Evolutionary conservation across 805 yeast species (phyloP).

Genomic region (Spathaspora arborariae): DNA sequence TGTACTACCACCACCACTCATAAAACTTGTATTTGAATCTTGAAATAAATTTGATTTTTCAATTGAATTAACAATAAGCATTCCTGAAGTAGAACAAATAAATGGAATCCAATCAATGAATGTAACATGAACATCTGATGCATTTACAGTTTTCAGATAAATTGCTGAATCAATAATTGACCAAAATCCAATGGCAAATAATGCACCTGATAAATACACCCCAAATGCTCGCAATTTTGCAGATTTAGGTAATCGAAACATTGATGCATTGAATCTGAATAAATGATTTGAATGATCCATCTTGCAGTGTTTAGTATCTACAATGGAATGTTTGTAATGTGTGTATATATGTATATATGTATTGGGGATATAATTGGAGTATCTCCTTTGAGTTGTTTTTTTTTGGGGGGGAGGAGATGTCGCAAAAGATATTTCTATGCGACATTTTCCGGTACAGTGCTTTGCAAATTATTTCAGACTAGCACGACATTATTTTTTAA

Average conservation of each 20-base stretch:
- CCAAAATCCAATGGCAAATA: slow-evolving; percentile 89
- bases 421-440: too few species aligned
- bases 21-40: slow-evolving; percentile 33
- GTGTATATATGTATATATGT: too few species aligned
- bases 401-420: too few species aligned
- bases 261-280: slow-evolving; percentile 55
- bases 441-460: too few species aligned
- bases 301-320: not conserved
- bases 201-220: slow-evolving; percentile 71
- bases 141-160: slow-evolving; percentile 80
- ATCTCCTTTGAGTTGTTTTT: too few species aligned
- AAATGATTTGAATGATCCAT: slow-evolving; percentile 31
- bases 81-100: slow-evolving; percentile 83
- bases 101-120: slow-evolving; percentile 96
- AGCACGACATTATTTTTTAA: too few species aligned
- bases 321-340: too few species aligned
- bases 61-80: slow-evolving; percentile 73
- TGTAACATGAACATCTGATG: slow-evolving; percentile 80
- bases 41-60: slow-evolving; percentile 60
- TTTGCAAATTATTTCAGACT: too few species aligned
- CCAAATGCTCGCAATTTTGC: slow-evolving; percentile 67
- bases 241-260: slow-evolving; percentile 65
- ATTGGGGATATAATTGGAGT: too few species aligned
- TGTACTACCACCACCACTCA: slow-evolving; percentile 32
- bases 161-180: slow-evolving; percentile 83